Conservation (phyloP, 352 stramenopile species). For the Pythium phragmiticola region DNA sequence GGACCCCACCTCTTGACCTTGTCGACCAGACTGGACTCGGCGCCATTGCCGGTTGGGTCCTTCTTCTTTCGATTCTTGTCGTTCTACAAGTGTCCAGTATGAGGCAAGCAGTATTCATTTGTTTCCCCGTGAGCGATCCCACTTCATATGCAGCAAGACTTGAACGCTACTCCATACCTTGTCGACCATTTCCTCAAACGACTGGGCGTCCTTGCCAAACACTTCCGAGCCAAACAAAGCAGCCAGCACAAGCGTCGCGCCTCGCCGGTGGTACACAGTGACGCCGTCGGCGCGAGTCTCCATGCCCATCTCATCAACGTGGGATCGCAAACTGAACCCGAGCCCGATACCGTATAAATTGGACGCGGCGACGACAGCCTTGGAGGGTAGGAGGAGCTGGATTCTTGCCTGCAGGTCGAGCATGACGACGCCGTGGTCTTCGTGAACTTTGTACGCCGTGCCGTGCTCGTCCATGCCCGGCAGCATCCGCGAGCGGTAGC, state of each 20-base stretch:
- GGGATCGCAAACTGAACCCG: conserved; percentile 73
- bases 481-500: conserved; percentile 72
- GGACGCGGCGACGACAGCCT: conserved; percentile 2
- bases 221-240: conserved; percentile 58
- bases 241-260: conserved; percentile 67
- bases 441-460: conserved; percentile 39
- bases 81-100: conserved; percentile 9
- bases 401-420: conserved; percentile 57
- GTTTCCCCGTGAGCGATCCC: not conserved
- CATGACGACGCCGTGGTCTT: conserved; percentile 67
- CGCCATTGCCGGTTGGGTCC: conserved; percentile 1
- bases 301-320: conserved; percentile 75
- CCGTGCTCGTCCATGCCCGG: conserved; percentile 46
- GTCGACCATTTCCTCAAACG: conserved; percentile 85
- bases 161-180: conserved; percentile 36
- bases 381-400: conserved; percentile 26
- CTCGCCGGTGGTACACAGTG: conserved; percentile 85
- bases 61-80: conserved; percentile 30
- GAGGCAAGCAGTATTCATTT: not conserved
- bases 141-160: not conserved
- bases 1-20: conserved; percentile 20
- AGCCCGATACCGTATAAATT: conserved; percentile 70
- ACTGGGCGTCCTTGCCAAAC: conserved; percentile 50
- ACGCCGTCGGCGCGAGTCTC: conserved; percentile 79
- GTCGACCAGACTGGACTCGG: conserved; percentile 15